Base-by-base conservation (phyloP, 2,329 filamentous ascomycete genomes). In the Niveomyces coronatus region DNA sequence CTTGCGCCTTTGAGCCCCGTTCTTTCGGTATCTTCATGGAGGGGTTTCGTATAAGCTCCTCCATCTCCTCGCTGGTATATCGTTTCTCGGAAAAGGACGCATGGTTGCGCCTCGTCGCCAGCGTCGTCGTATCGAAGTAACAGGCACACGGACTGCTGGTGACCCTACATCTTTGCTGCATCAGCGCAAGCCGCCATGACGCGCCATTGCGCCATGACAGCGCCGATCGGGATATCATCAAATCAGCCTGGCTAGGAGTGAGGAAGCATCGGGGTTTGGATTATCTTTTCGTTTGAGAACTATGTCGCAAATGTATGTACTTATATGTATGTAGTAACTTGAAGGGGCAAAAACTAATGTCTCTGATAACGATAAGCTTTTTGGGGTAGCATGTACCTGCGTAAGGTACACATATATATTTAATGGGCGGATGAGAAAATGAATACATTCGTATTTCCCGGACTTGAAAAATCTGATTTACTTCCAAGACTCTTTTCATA, bases 61-160 rank as follows among this genome's bases (percentile, higher is more conserved):
- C 51, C 27, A 52, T 46, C 33, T 44, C 47, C n/a, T 46, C 45
- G 13, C 51, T 48, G 37, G 46, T 44, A 20, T 31, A 31, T 4
- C 35, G 37, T 5, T 26, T 32, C n/a, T 38, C 31, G 18, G 37
- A 14, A 9, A 33, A 17, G n/a, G 34, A n/a, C 6, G 14, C 14
- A 9, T 41, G 16, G 7, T 17, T 9, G n/a, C 30, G 23, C 13
- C 34, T 27, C 18, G 22, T 19, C 18, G 18, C 13, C 28, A 29
- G 24, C 28, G 39, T 26, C 6, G 31, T 30, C 7, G 26, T 27
- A 26, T 26, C 11, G 9, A 40, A 24, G 5, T 10, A 9, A 13
- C 31, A 15, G 23, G 17, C 13, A 9, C 26, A 10, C 9, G 8
- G 26, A 5, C 8, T 14, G 8, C 5, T 6, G 9, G 23, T 7